These are phyloP conservation scores for Cryptococcus sp. DNA, from an alignment of 1,284 basidiomycete genomes.

Conservation along the genomic window DNA sequence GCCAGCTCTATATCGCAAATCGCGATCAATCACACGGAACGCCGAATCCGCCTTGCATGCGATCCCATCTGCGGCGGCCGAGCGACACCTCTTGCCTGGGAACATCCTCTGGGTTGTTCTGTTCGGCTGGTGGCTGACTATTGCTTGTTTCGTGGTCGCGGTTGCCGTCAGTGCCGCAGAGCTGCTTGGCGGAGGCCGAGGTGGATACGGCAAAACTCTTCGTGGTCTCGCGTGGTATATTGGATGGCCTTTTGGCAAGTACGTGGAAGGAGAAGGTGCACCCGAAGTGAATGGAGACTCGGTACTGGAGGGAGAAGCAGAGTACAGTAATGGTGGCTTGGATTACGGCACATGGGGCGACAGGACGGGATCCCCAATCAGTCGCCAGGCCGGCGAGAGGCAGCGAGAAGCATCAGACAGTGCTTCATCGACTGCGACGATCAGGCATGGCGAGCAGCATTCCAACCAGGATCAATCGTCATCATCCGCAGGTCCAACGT, in stretches of 20 bases:
- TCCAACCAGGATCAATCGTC: background rate
- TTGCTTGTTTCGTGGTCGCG: slow-evolving; percentile 70
- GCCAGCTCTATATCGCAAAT: slow-evolving; percentile 98
- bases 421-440: slow-evolving; percentile 30
- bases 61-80: slow-evolving; percentile 85
- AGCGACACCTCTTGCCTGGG: slow-evolving; percentile 84
- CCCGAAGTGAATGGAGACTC: slow-evolving; percentile 53
- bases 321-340: slow-evolving; percentile 27
- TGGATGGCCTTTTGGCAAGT: slow-evolving; percentile 98
- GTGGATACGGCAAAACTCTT: slow-evolving; percentile 80
- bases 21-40: slow-evolving; percentile 90
- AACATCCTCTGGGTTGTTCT: slow-evolving; percentile 87
- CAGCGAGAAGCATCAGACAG: slow-evolving; percentile 29
- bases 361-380: slow-evolving; percentile 4
- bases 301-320: slow-evolving; percentile 7
- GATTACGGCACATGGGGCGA: slow-evolving; percentile 11
- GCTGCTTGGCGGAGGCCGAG: slow-evolving; percentile 65
- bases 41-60: slow-evolving; percentile 93
- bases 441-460: slow-evolving; percentile 14
- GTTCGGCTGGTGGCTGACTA: slow-evolving; percentile 90
- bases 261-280: slow-evolving; percentile 80
- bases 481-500: slow-evolving; percentile 11
- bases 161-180: slow-evolving; percentile 68
- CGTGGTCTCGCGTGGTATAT: slow-evolving; percentile 95
- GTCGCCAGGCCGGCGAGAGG: slow-evolving; percentile 7